Evolutionary conservation across 2,329 filamentous ascomycete genomes (phyloP), one percentile per base, ranked within the genome.

Genomic region (Aspergillus neoniger): DNA sequence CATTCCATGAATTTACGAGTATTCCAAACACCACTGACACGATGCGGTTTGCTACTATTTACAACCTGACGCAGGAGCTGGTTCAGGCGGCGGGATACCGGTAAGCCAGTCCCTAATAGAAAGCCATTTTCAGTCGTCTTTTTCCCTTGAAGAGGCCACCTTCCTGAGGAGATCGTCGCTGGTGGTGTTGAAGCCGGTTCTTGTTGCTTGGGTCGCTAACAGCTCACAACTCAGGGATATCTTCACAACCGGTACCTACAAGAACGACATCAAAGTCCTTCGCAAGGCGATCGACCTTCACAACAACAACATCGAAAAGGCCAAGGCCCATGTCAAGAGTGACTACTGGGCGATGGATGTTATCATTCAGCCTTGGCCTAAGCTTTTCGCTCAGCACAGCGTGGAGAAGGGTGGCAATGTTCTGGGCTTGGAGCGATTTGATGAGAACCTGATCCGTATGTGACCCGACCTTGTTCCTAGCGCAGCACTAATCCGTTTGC

Each of bases 351-450:
- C 63, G 12, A 64, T 70, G 17, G 64, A 65, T 53, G 64, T 55
- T 9, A 63, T 74, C 19, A 75, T 78, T 51, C 80, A 84, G 61
- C 78, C 76, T 12, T 75, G 83, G 52, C 77, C 79, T 0, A 60
- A 64, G 19, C 61, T 78, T 2, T 71, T 71, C 6, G 71, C 73
- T 39, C 68, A 77, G 61, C 72, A 74, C 6, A 66, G 71, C 4
- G 59, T 71, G 19, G 74, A 76, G 55, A 68, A 71, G 8, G 67
- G 66, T 3, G 78, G 79, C 23, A 77, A 76, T 41, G 64, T 77
- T 0, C 67, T 77, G 1, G 71, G 71, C 5, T 61, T 79, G 28
- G 73, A 80, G 39, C 67, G 68, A 6, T 65, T 69, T 9, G 68
- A 70, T 1, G 67, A 72, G 15, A 74, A 76, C 9, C 38, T 63